These are phyloP conservation scores for Candolleomyces aberdarensis DNA, from an alignment of 768 basidiomycete species.

Conservation along the genomic window DNA sequence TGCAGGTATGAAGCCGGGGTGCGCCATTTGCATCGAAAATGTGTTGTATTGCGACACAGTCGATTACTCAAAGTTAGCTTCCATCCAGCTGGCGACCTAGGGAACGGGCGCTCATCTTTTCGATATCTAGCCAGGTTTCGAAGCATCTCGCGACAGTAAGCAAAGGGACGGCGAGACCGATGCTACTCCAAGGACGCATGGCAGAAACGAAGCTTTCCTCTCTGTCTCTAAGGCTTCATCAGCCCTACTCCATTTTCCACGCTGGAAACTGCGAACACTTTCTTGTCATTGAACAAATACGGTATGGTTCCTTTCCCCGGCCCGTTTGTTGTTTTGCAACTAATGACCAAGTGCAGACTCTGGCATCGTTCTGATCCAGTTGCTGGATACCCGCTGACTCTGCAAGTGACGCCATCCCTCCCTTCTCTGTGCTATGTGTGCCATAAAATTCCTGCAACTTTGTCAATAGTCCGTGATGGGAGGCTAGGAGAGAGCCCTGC, in stretches of 20 bases:
- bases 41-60: slow-evolving; percentile 54
- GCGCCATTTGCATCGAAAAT: slow-evolving; percentile 61
- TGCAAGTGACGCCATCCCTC: slow-evolving; percentile 60
- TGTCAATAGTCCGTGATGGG: slow-evolving; percentile 66
- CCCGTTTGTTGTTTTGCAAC: not conserved
- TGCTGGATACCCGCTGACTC: slow-evolving; percentile 63
- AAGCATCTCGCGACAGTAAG: slow-evolving; percentile 32
- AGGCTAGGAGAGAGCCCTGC: slow-evolving; percentile 79
- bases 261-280: slow-evolving; percentile 83
- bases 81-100: not conserved
- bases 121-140: slow-evolving; percentile 42
- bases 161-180: slow-evolving; percentile 21
- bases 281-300: slow-evolving; percentile 67
- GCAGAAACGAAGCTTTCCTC: slow-evolving; percentile 48
- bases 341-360: slow-evolving; percentile 37
- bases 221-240: slow-evolving; percentile 58
- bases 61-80: slow-evolving; percentile 55
- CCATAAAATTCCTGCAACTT: slow-evolving; percentile 63
- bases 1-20: slow-evolving; percentile 24
- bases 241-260: slow-evolving; percentile 83
- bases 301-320: slow-evolving; percentile 36
- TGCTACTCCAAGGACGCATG: slow-evolving; percentile 41
- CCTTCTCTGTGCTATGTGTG: slow-evolving; percentile 69
- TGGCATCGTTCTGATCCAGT: slow-evolving; percentile 54
- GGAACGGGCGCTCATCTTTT: not conserved